Percentiles rank a stretch among this genome's conserved stretches.
These are phyloP conservation scores for Fusarium veterinarium DNA, from an alignment of 2,329 filamentous ascomycete genomes.

Conservation along the genomic window DNA sequence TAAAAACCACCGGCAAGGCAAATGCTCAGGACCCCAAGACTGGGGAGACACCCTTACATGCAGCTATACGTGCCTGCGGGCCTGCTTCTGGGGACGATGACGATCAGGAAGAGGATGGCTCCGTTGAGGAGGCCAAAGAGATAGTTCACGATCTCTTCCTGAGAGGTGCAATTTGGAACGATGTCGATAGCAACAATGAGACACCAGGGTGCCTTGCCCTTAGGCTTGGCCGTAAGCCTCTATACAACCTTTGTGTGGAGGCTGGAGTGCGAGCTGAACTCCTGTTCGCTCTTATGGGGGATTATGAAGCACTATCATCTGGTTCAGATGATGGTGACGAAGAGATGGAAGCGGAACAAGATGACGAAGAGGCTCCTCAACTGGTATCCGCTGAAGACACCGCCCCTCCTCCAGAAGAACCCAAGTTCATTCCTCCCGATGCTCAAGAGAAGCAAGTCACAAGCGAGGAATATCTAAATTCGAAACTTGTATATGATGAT, in stretches of 20 bases:
- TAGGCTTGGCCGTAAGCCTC: constrained; percentile 71
- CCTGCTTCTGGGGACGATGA: constrained; percentile 48
- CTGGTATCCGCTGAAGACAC: constrained; percentile 44
- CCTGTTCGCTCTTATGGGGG: constrained; percentile 82
- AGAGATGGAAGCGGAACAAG: constrained; percentile 59
- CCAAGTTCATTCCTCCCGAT: constrained; percentile 51
- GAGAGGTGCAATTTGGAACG: constrained; percentile 97
- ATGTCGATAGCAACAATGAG: constrained; percentile 86
- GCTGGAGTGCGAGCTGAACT: constrained; percentile 92
- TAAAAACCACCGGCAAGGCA: constrained; percentile 71
- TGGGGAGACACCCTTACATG: constrained; percentile 88
- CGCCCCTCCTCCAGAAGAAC: constrained; percentile 47
- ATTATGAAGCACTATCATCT: constrained; percentile 78
- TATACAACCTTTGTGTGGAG: constrained; percentile 88
- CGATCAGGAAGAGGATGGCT: constrained; percentile 54
- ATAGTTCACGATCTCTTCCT: constrained; percentile 82
- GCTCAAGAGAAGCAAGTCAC: constrained; percentile 62
- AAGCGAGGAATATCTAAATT: constrained; percentile 75
- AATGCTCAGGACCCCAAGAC: constrained; percentile 87
- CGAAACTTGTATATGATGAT: constrained; percentile 71
- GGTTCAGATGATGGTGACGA: constrained; percentile 63
- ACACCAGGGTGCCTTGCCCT: constrained; percentile 90
- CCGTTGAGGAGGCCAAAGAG: constrained; percentile 71
- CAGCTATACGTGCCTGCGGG: constrained; percentile 83
- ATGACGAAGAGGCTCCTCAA: constrained; percentile 53